Base-by-base conservation (phyloP, 805 yeast species). In the Nakazawaea anatomiae region DNA sequence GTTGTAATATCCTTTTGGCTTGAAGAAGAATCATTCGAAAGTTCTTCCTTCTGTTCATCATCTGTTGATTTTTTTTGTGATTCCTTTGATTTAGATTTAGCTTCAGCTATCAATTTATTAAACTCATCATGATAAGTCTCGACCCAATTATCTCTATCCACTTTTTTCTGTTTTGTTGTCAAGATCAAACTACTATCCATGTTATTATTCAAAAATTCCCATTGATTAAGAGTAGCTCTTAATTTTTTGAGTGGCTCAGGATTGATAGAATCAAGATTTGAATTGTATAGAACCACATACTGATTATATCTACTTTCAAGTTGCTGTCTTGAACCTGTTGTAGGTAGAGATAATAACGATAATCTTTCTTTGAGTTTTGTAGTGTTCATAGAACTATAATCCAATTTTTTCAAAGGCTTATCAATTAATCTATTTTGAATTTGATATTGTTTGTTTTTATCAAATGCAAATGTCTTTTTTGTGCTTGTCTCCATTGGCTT, bases 301-400 rank as follows among this genome's bases (percentile, higher is more conserved):
- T 90, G 92, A 54, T 80, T 83, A 61, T 87, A 87, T 40, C 98
- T 68, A 18, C 76, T 67, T 54, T 87, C 91, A 57, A 90, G 60
- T 55, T 79, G 83, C 12, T 67, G 67, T 53, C 88, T 72, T 1
- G 84, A 66, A 0, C 97, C 98, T 8, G 62, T 64, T 0, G 80
- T 72, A 0, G 90, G 77, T 6, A 91, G 64, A 11, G 79, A 79
- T 27, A 79, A 62, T 6, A 76, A 72, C 1, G 71, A 47, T 12
- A 91, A 68, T 60, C 82, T 82, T 44, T 79, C 81, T 56, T 82
- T 82, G 10, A 90, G 67, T 57, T 82, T 82, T 2, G 81, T 64
- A 1, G 81, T 78, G 4, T 82, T 69, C 52, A 87, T 66, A 0
- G 87, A 72, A 10, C 77, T 70, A 55, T 80, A 83, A 61, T 86